A percentile compares a stretch with the other conserved stretches of the same genome.
Evolutionary conservation across 1,139 yeast species (phyloP).

Genomic region (Yamadazyma membranifaciens): DNA sequence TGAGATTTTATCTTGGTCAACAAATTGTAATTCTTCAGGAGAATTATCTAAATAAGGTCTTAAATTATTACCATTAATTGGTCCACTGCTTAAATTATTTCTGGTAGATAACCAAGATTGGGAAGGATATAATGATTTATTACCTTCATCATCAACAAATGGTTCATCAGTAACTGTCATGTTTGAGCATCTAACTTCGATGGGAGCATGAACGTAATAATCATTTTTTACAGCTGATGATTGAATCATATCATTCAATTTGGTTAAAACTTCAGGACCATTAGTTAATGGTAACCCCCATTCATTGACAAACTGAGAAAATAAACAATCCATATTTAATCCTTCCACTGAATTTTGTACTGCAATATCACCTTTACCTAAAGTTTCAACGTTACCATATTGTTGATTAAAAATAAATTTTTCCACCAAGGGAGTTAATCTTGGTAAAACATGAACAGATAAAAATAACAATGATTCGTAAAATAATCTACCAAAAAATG

Average conservation of each 20-base stretch:
- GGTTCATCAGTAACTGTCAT: constrained; percentile 56
- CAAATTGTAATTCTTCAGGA: constrained; percentile 57
- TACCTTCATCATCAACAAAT: constrained; percentile 44
- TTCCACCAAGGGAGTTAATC: constrained; percentile 81
- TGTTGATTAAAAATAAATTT: constrained; percentile 81
- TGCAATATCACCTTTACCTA: constrained; percentile 63
- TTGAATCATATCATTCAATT: constrained; percentile 60
- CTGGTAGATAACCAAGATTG: constrained; percentile 40
- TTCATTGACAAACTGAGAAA: constrained; percentile 92
- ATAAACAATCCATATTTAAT: constrained; percentile 92
- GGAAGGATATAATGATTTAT: constrained; percentile 43
- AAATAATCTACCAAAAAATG: constrained; percentile 69
- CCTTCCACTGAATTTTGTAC: constrained; percentile 85
- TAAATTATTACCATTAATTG: constrained; percentile 78
- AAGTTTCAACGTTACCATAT: constrained; percentile 73
- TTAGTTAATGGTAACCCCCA: constrained; percentile 88
- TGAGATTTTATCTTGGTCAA: constrained; percentile 49
- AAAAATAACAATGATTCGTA: constrained; percentile 80
- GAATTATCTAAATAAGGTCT: constrained; percentile 82
- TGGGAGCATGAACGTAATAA: constrained; percentile 90
- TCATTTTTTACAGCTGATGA: constrained; percentile 59
- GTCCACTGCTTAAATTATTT: constrained; percentile 52
- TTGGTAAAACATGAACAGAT: constrained; percentile 69
- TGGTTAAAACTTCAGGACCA: constrained; percentile 70
- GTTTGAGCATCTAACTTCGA: constrained; percentile 92